Evolutionary conservation across 225 moss, liverwort and hornwort genomes (phyloP).

Genomic region (Physcomitrellopsis africana): DNA sequence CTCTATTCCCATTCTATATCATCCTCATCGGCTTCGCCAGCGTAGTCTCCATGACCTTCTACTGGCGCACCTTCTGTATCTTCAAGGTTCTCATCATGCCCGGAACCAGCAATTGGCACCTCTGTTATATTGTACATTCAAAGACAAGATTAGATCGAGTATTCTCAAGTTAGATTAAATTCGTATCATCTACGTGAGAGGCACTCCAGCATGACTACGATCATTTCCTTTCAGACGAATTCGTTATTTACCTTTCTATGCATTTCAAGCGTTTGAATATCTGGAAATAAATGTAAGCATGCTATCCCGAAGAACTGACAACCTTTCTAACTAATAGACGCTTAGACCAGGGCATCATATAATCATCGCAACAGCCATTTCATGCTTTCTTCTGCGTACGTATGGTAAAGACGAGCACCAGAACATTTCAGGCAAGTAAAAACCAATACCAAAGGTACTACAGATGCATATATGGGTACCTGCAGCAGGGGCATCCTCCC

Average conservation of each 20-base stretch:
- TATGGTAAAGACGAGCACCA: background rate
- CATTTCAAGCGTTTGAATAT: slow-evolving; percentile 1
- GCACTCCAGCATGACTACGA: background rate
- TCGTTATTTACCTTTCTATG: background rate
- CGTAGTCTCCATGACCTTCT: slow-evolving; percentile 53
- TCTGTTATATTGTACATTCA: slow-evolving; percentile 27
- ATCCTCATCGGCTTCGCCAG: slow-evolving; percentile 69
- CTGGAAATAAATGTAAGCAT: background rate
- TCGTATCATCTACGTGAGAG: background rate
- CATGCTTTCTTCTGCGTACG: background rate
- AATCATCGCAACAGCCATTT: slow-evolving; percentile 5
- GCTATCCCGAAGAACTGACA: background rate
- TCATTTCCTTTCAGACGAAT: slow-evolving; percentile 8
- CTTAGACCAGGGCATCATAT: background rate
- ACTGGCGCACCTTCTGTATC: slow-evolving; percentile 35
- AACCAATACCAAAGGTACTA: background rate
- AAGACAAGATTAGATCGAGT: slow-evolving; percentile 12
- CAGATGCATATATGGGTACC: slow-evolving; percentile 41
- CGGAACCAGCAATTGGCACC: slow-evolving; percentile 31
- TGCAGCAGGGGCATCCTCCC: slow-evolving; percentile 81
- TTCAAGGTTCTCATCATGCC: slow-evolving; percentile 33
- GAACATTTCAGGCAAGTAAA: background rate
- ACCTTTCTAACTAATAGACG: background rate
- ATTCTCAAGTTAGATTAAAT: background rate
- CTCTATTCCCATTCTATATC: slow-evolving; percentile 94